Base-by-base conservation (phyloP, 371 early-diverging fungal species). In the Mortierella sp. region DNA sequence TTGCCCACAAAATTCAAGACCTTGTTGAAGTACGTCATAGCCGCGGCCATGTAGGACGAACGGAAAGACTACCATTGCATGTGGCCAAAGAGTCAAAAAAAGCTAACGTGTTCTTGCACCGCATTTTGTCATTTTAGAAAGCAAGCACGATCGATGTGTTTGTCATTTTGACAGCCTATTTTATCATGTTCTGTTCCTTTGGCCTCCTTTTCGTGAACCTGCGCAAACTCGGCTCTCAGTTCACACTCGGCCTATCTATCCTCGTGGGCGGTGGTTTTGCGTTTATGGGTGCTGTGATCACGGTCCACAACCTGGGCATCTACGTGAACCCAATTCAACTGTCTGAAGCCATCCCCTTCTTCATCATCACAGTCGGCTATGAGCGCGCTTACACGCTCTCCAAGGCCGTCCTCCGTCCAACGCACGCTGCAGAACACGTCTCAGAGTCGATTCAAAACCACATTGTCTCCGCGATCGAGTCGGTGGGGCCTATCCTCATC, bases 341-440 rank as follows among this genome's bases (percentile, higher is more conserved):
- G 60, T 86, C 91, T 58, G 95, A 96, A 78, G 94, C 95, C 19
- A 89, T 95, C 70, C 97, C 97, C 3, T 96, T 96, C 83, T 87
- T 97, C 52, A 90, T 94, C 43, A 91, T 95, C 55, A 94, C 94
- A n/a, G 89, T 96, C 43, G 96, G 96, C 0, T 96, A 96, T 64
- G 96, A 97, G 67, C 91, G 94, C 71, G 93, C 93, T 45, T 90
- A 89, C 79, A 84, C 85, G 21, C 85, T 97, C 64, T 91, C 95
- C 61, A 90, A 91, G 61, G 87, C 94, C 31, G 93, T 96, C 0
- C 83, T 94, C 50, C 83, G 89, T 31, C 69, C 80, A 59, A 70
- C 66, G 19, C 65, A 61, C n/a, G 62, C 45, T 45, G 60, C 54
- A n/a, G 60, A 66, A 13, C 56, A 59, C 26, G 67, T 81, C 30